A percentile compares a stretch with the other conserved stretches of the same genome.
Conservation (phyloP, 768 basidiomycete genomes). For the Rhizopogon vulgaris region DNA sequence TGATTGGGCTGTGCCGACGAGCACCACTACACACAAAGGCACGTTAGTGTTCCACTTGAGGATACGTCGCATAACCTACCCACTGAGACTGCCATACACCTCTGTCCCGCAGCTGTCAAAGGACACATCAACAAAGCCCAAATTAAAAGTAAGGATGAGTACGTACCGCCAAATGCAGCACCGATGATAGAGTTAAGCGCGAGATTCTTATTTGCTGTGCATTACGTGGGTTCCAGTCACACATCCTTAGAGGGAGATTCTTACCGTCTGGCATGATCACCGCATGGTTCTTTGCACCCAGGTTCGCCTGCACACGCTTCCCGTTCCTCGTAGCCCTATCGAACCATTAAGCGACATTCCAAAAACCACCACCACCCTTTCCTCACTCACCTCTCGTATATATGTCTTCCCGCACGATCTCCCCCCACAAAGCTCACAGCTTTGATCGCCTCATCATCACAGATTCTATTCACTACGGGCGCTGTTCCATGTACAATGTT, state of each 20-base stretch:
- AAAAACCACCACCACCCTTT: slow-evolving; percentile 1
- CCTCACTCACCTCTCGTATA: slow-evolving; percentile 67
- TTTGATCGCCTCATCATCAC: slow-evolving; percentile 85
- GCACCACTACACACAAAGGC: slow-evolving; percentile 40
- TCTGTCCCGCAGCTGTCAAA: slow-evolving; percentile 79
- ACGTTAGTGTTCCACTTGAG: background rate
- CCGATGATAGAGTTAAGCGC: slow-evolving; percentile 89
- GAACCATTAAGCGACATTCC: slow-evolving; percentile 4
- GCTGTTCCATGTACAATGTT: slow-evolving; percentile 90
- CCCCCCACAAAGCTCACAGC: slow-evolving; percentile 97
- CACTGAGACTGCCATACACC: slow-evolving; percentile 95
- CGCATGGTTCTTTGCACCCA: slow-evolving; percentile 98
- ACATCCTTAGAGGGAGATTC: slow-evolving; percentile 10
- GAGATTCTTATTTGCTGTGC: slow-evolving; percentile 81
- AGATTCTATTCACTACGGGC: slow-evolving; percentile 89
- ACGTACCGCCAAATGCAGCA: slow-evolving; percentile 83
- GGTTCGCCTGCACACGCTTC: slow-evolving; percentile 82
- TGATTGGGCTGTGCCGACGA: slow-evolving; percentile 71
- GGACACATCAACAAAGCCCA: slow-evolving; percentile 11
- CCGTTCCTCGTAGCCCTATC: slow-evolving; percentile 75
- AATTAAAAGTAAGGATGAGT: slow-evolving; percentile 10
- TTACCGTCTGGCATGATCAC: slow-evolving; percentile 90
- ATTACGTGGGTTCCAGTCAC: background rate
- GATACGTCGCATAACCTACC: slow-evolving; percentile 38
- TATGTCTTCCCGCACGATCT: slow-evolving; percentile 88